phyloP scores from a whole-genome alignment of 108 stramenopile genomes.

The Schizochytrium sp. region DNA sequence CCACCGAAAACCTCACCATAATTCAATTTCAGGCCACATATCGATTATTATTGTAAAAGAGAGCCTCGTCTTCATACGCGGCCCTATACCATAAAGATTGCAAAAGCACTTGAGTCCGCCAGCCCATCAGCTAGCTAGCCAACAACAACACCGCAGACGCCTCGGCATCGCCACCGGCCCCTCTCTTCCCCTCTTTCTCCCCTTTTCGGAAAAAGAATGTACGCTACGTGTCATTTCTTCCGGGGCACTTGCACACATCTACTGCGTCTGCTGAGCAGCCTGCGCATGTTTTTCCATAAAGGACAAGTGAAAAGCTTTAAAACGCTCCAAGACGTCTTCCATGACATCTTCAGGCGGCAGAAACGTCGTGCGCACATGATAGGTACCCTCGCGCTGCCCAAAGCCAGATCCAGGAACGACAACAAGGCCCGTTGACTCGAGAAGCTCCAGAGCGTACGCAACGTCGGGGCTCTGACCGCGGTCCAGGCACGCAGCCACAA shows the following conservation, averaged over 20 bases:
- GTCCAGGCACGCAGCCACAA: conserved; percentile 60
- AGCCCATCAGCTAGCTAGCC: no score
- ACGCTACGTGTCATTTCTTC: not conserved
- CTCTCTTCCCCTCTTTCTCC: no score
- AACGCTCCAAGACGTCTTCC: conserved; percentile 55
- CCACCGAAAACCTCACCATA: no score
- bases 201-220: no score
- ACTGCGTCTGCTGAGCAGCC: not conserved
- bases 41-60: no score
- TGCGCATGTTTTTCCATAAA: conserved; percentile 65
- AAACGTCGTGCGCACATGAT: conserved; percentile 92
- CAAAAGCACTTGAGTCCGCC: no score
- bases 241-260: not conserved
- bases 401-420: conserved; percentile 93
- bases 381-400: conserved; percentile 79
- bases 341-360: conserved; percentile 76
- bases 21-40: no score
- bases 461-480: conserved; percentile 73
- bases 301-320: conserved; percentile 63
- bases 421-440: conserved; percentile 82
- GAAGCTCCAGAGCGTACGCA: conserved; percentile 75
- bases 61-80: no score
- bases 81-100: no score
- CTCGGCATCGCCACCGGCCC: no score
- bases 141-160: no score